These are phyloP conservation scores for Stereum hirsutum DNA, from an alignment of 1,284 basidiomycete genomes.

Conservation along the genomic window DNA sequence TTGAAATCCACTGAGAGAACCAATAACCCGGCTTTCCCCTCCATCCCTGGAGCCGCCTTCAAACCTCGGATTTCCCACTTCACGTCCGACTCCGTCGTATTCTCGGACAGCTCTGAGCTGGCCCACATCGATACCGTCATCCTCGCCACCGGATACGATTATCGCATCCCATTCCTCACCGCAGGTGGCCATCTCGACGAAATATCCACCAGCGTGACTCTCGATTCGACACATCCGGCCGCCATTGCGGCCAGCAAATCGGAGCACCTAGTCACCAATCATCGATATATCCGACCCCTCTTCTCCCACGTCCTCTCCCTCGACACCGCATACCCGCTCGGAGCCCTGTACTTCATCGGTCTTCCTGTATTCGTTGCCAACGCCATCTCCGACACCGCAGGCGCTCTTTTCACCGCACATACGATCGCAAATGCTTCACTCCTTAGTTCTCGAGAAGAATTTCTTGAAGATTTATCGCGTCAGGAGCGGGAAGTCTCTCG, in stretches of 20 bases:
- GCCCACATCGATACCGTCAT: slow-evolving; percentile 36
- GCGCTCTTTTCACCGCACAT: slow-evolving; percentile 36
- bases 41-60: slow-evolving; percentile 20
- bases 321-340: slow-evolving; percentile 32
- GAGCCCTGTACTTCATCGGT: slow-evolving; percentile 45
- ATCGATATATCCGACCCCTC: slow-evolving; percentile 45
- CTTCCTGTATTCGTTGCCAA: slow-evolving; percentile 34
- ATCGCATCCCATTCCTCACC: slow-evolving; percentile 43
- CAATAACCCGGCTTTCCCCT: slow-evolving; percentile 3
- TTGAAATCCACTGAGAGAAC: slow-evolving; percentile 16
- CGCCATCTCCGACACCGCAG: slow-evolving; percentile 41
- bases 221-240: no score
- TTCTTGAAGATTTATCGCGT: slow-evolving; percentile 30
- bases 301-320: slow-evolving; percentile 44
- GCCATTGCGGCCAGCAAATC: slow-evolving; percentile 1
- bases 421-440: slow-evolving; percentile 32
- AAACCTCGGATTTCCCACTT: slow-evolving; percentile 42
- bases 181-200: slow-evolving; percentile 23
- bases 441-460: slow-evolving; percentile 28
- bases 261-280: slow-evolving; percentile 32
- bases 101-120: slow-evolving; percentile 32
- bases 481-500: slow-evolving; percentile 28
- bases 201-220: no score
- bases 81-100: slow-evolving; percentile 31
- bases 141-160: slow-evolving; percentile 46